Percentiles rank a stretch among this genome's conserved stretches.
Evolutionary conservation across 257 asterid species (phyloP).

Genomic region (Solanum phureja): DNA sequence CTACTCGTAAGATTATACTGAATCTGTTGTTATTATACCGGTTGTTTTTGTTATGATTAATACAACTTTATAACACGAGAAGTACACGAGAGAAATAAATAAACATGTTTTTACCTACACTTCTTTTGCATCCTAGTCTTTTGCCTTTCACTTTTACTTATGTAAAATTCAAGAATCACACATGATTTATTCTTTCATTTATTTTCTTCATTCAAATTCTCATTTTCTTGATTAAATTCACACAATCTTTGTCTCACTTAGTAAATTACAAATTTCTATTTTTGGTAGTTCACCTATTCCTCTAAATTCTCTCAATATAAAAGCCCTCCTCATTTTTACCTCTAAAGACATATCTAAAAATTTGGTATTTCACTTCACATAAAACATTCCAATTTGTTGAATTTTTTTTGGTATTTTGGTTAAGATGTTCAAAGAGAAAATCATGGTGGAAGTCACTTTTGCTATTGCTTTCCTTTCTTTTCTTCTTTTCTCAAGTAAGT

Average conservation of each 20-base stretch:
- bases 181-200: neutral
- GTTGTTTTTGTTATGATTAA: neutral
- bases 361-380: neutral
- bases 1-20: too few species aligned
- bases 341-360: neutral
- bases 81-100: neutral
- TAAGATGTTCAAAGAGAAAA: conserved; percentile 12
- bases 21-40: neutral
- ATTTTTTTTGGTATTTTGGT: neutral
- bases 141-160: neutral
- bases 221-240: neutral
- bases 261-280: neutral
- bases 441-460: neutral
- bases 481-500: conserved; percentile 37
- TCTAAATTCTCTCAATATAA: neutral
- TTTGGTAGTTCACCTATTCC: neutral
- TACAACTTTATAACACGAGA: neutral
- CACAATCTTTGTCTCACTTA: neutral
- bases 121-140: conserved; percentile 7
- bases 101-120: neutral
- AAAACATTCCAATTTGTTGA: neutral
- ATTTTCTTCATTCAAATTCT: neutral
- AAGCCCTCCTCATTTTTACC: neutral
- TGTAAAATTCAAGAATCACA: neutral
- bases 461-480: conserved; percentile 20